Evolutionary conservation across 202 grass and related monocot species (phyloP), one percentile per base, ranked within the genome.

Genomic region (Alloteropsis angusta): DNA sequence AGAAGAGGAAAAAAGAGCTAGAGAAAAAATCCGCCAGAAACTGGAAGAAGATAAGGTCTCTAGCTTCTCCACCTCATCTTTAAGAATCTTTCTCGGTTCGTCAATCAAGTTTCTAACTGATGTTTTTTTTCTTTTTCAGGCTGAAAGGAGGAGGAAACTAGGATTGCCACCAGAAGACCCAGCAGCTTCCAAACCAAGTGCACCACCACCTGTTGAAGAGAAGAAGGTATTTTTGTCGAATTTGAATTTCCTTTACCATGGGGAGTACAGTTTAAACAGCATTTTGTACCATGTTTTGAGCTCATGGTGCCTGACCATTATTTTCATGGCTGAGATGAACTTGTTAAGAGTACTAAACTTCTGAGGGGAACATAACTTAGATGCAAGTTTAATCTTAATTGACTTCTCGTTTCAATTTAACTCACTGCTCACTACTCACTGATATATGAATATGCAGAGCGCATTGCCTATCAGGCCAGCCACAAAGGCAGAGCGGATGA

Each of bases 121-220:
- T 79, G n/a, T 15, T 47, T 59, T 69, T 45, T 19, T 13, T 4
- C n/a, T 47, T 75, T 82, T 36, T 50, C 42, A 96, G 92, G 96
- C 96, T 84, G 96, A 99, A 90, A 90, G 96, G 72, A 99, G 96
- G 76, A 89, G 96, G 52, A 91, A 88, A 73, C 84, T 96, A 86
- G 88, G 92, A 76, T 82, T 93, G 83, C 90, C 86, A 3, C 87
- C 85, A 34, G 90, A 96, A 91, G 90, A 86, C 45, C 84, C 88
- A 43, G 67, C 80, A 81, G 83, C 86, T 85, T 69, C 90, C 39
- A 95, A 95, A 74, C 82, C 89, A 82, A 88, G 71, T 22, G 22
- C 84, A 77, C 59, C 84, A 64, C 62, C 81, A 60, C 80, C 81
- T 37, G 90, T 67, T 35, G 90, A 96, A 86, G 88, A 88, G 73